Base-by-base conservation (phyloP, 768 basidiomycete species). In the Tricholoma bakamatsutake region DNA sequence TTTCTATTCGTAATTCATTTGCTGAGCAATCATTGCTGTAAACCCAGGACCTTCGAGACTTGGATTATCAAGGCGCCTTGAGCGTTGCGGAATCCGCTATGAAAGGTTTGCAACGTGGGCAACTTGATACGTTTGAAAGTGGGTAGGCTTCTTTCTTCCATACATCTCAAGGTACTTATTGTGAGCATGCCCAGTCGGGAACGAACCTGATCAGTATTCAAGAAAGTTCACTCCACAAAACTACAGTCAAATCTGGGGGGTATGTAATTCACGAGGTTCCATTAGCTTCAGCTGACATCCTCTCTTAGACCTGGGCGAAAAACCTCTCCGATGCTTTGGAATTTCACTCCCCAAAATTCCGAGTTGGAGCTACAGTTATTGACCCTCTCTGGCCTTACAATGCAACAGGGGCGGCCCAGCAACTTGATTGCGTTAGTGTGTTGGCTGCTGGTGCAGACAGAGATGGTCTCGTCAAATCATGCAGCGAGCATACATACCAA, bases 401-500 rank as follows among this genome's bases (percentile, higher is more conserved):
- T 55, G 68, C 73, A 1, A 64, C 78, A 3, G 71, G 71, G 10
- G 78, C 76, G 18, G 64, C 68, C n/a, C 71, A 72, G 3, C 71
- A 73, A 43, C 68, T 81, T 15, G 76, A 78, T 51, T 81, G 80
- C 54, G 75, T 75, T 31, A 81, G 77, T 50, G 73, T 77, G 11
- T 66, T 81, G 9, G 75, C 73, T 35, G 75, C 78, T 42, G 80
- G 80, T 30, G 76, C 71, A 2, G 69, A 79, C 53, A 59, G 62
- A 6, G 73, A 65, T 28, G 62, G 68, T 54, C 76, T 76, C n/a
- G 76, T 77, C 11, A 70, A 67, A 48, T 71, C 69, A 2, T 81
- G 80, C 59, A 80, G 78, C 57, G 80, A 82, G 62, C 80, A 80
- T 54, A 79, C 78, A 1, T 80, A 81, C 58, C 79, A 80, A 54